Evolutionary conservation across 164 flowering plant genomes (phyloP).

Genomic region (Sextonia rubra): DNA sequence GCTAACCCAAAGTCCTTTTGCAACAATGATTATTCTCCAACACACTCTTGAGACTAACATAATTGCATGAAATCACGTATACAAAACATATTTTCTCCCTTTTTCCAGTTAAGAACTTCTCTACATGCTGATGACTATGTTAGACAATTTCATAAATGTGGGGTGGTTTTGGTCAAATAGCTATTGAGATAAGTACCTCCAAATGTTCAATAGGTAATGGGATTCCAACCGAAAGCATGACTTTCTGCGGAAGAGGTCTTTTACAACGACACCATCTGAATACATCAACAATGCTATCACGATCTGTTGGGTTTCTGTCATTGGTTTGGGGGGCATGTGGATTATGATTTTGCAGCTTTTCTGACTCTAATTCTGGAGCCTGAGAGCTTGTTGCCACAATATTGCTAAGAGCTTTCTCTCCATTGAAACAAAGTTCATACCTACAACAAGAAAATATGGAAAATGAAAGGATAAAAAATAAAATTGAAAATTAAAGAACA

Average conservation of each 20-base stretch:
- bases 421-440: conserved; percentile 88
- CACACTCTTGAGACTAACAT: no score
- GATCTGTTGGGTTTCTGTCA: conserved; percentile 44
- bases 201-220: conserved; percentile 76
- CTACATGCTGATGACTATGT: not conserved
- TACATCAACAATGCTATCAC: conserved; percentile 55
- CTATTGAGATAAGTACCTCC: conserved; percentile 46
- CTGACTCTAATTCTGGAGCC: conserved; percentile 44
- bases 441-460: conserved; percentile 23
- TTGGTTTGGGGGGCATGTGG: conserved; percentile 40
- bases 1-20: no score
- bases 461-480: not conserved
- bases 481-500: not conserved
- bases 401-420: conserved; percentile 64
- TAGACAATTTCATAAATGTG: not conserved
- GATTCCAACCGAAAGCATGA: conserved; percentile 71
- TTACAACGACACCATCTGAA: conserved; percentile 93
- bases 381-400: conserved; percentile 32
- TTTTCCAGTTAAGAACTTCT: no score
- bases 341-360: conserved; percentile 48
- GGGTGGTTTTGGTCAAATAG: not conserved
- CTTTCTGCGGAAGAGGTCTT: conserved; percentile 79
- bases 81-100: no score
- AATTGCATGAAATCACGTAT: no score
- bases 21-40: no score